Evolutionary conservation across 768 basidiomycete species (phyloP).

Genomic region (Termitomyces sp.): DNA sequence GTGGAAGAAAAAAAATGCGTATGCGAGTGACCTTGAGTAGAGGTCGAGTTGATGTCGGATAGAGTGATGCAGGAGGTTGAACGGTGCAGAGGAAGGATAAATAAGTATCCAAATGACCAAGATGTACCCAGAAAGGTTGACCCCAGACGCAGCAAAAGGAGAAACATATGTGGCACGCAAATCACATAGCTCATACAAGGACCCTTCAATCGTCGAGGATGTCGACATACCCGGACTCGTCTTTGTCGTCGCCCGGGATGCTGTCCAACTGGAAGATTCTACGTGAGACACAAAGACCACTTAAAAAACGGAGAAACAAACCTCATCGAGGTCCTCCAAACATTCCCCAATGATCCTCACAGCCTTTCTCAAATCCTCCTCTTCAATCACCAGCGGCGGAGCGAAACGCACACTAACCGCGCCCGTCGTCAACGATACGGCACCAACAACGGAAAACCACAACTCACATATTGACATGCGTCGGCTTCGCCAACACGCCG

Average conservation of each 20-base stretch:
- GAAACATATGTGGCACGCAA: no score
- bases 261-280: conserved; percentile 24
- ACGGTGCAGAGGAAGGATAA: background rate
- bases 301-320: conserved; percentile 22
- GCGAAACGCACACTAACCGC: conserved; percentile 84
- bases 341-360: conserved; percentile 72
- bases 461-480: conserved; percentile 87
- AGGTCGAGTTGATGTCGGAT: background rate
- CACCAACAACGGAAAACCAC: background rate
- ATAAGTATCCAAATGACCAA: background rate
- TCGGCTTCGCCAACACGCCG: conserved; percentile 93
- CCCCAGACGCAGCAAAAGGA: no score
- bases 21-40: background rate
- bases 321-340: conserved; percentile 76
- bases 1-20: background rate
- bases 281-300: background rate
- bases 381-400: conserved; percentile 91
- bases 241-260: conserved; percentile 59
- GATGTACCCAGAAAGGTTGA: no score
- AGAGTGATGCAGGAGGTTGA: background rate
- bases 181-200: background rate
- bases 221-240: conserved; percentile 50
- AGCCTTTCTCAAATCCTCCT: conserved; percentile 73
- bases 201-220: conserved; percentile 5
- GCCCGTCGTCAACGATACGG: background rate